phyloP scores from a whole-genome alignment of 805 yeast genomes.

The Metschnikowia lochheadii region DNA sequence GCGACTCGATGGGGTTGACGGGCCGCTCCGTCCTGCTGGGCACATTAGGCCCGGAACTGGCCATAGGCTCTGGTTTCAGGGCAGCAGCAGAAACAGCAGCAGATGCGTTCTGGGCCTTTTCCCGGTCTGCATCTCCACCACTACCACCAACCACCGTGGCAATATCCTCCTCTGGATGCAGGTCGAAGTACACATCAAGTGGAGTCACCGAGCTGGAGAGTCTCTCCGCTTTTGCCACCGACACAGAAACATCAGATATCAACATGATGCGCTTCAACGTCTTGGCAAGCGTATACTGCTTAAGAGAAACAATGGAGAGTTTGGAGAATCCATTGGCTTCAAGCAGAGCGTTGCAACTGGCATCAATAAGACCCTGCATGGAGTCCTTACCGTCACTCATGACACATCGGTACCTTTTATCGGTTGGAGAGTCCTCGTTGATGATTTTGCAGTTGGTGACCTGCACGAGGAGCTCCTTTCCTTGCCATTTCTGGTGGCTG shows the following conservation, averaged over 20 bases:
- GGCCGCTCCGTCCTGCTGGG: conserved; percentile 12
- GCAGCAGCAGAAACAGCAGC: not conserved
- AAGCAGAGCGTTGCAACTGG: conserved; percentile 40
- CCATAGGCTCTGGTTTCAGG: conserved; percentile 10
- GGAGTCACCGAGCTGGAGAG: conserved; percentile 33
- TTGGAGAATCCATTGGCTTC: conserved; percentile 43
- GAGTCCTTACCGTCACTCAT: conserved; percentile 37
- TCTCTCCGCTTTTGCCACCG: conserved; percentile 35
- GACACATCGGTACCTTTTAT: conserved; percentile 31
- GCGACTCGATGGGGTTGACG: conserved; percentile 73
- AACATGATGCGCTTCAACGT: conserved; percentile 47
- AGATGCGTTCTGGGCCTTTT: not conserved
- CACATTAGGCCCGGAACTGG: conserved; percentile 1
- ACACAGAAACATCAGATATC: conserved; percentile 44
- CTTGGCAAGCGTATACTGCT: conserved; percentile 42
- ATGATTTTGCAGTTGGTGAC: conserved; percentile 33
- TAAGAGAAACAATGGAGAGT: conserved; percentile 38
- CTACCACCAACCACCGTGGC: conserved; percentile 18
- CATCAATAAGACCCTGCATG: conserved; percentile 36
- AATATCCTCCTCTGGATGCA: conserved; percentile 54
- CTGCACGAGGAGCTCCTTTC: conserved; percentile 32
- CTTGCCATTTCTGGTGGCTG: conserved; percentile 20
- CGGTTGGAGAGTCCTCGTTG: conserved; percentile 19
- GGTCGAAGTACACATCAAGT: conserved; percentile 55
- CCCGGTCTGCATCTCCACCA: conserved; percentile 7